These are phyloP conservation scores for Luzula sylvatica DNA, from an alignment of 176 grass and related monocot genomes.

Conservation along the genomic window DNA sequence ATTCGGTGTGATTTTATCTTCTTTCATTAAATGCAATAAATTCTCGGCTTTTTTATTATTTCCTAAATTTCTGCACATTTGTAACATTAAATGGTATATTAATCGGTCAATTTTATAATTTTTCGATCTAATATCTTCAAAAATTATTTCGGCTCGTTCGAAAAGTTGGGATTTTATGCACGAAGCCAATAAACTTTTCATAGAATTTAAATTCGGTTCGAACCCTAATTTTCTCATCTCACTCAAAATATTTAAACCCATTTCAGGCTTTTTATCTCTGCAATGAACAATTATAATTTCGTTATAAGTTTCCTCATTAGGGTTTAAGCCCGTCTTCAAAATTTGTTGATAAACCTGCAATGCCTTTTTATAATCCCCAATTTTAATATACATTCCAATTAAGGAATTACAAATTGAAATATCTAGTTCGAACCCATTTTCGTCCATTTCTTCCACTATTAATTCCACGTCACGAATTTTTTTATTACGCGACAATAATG, in stretches of 20 bases:
- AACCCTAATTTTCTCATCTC: slow-evolving; percentile 65
- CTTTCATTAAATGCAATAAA: slow-evolving; percentile 69
- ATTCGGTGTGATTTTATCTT: slow-evolving; percentile 62
- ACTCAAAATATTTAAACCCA: slow-evolving; percentile 69
- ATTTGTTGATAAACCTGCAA: slow-evolving; percentile 59
- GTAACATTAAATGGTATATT: slow-evolving; percentile 89
- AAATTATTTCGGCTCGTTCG: slow-evolving; percentile 82
- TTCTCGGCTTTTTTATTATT: slow-evolving; percentile 72
- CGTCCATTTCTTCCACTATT: slow-evolving; percentile 74
- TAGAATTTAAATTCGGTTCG: slow-evolving; percentile 65
- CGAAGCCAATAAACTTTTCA: slow-evolving; percentile 82
- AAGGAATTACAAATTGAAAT: slow-evolving; percentile 53
- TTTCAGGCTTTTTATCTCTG: slow-evolving; percentile 66
- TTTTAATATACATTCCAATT: slow-evolving; percentile 71
- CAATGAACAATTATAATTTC: slow-evolving; percentile 82
- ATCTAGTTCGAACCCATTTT: slow-evolving; percentile 61
- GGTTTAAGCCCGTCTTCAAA: slow-evolving; percentile 46
- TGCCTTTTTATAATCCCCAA: slow-evolving; percentile 60
- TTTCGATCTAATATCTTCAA: slow-evolving; percentile 55
- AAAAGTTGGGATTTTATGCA: slow-evolving; percentile 63
- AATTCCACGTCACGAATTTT: slow-evolving; percentile 66
- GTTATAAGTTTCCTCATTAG: slow-evolving; percentile 87
- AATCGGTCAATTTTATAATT: slow-evolving; percentile 58
- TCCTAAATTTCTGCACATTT: slow-evolving; percentile 73
- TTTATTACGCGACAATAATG: slow-evolving; percentile 63